These are phyloP conservation scores for Metschnikowia borealis DNA, from an alignment of 805 yeast species.

Conservation along the genomic window DNA sequence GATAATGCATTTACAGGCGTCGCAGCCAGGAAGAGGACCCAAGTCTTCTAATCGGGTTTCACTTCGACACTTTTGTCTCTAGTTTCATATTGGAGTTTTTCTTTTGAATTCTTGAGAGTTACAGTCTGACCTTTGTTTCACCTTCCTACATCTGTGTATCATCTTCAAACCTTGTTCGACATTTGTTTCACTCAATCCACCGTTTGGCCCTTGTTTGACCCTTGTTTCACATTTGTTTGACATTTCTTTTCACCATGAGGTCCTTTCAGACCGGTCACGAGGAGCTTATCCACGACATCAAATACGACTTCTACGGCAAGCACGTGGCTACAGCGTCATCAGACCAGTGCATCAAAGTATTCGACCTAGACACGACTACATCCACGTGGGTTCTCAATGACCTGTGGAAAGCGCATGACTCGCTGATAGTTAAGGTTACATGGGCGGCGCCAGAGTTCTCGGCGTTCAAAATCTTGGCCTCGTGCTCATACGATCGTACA, in stretches of 20 bases:
- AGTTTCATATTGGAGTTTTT: too few species aligned
- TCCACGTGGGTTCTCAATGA: constrained; percentile 82
- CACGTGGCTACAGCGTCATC: constrained; percentile 93
- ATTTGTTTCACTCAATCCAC: too few species aligned
- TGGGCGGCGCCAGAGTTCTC: constrained; percentile 94
- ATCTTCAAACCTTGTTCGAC: too few species aligned
- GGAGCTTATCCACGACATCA: constrained; percentile 84
- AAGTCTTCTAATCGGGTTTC: too few species aligned
- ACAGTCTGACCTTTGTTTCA: too few species aligned
- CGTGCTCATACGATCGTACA: constrained; percentile 87
- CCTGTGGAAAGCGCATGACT: constrained; percentile 94
- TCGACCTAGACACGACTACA: constrained; percentile 63
- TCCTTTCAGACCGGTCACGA: constrained; percentile 90
- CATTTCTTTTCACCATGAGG: constrained; percentile 30
- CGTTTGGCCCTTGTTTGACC: neutral
- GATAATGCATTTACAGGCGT: neutral
- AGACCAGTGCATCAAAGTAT: constrained; percentile 89
- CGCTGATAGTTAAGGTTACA: constrained; percentile 71
- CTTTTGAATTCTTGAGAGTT: too few species aligned
- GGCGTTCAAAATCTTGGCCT: constrained; percentile 73
- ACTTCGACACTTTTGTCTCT: too few species aligned
- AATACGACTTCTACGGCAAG: constrained; percentile 89
- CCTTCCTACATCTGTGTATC: too few species aligned
- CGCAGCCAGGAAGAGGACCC: too few species aligned
- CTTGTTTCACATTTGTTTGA: neutral